These are phyloP conservation scores for Toxoplasma gondii DNA, from an alignment of 169 alveolate species.

Conservation along the genomic window DNA sequence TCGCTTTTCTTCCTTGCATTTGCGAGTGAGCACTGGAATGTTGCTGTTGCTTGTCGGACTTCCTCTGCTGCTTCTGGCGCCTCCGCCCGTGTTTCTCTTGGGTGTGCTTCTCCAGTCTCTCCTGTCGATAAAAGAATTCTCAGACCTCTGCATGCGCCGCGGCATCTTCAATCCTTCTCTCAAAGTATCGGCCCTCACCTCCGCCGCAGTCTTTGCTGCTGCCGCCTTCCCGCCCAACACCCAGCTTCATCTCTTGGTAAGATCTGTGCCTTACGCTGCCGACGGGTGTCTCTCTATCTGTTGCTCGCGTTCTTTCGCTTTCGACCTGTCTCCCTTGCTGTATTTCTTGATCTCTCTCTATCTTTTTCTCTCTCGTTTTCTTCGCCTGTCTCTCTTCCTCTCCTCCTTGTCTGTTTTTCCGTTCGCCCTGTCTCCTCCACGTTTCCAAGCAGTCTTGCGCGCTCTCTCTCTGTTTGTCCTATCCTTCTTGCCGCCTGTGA, in stretches of 20 bases:
- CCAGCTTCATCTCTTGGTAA: neutral
- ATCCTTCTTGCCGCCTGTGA: neutral
- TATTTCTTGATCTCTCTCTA: neutral
- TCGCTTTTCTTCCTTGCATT: neutral
- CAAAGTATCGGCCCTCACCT: neutral
- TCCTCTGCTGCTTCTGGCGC: neutral
- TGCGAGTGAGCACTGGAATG: neutral
- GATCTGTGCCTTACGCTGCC: neutral
- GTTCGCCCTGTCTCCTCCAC: neutral
- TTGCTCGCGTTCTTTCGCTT: neutral
- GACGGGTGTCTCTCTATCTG: neutral
- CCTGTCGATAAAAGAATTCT: neutral
- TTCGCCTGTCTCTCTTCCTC: neutral
- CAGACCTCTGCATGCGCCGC: neutral
- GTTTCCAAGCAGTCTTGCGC: neutral
- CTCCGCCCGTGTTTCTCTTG: neutral
- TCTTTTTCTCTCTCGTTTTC: neutral
- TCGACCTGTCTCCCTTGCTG: too few species aligned
- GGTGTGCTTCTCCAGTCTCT: neutral
- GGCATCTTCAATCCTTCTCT: constrained; percentile 21
- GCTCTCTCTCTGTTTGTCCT: neutral
- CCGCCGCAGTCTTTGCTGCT: neutral
- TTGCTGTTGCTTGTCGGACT: neutral
- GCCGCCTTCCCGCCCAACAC: neutral
- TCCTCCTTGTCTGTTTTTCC: neutral